A percentile compares a stretch with the other conserved stretches of the same genome.
phyloP scores from a whole-genome alignment of 2,329 filamentous ascomycete species.

The Pseudocercospora macadamiae region DNA sequence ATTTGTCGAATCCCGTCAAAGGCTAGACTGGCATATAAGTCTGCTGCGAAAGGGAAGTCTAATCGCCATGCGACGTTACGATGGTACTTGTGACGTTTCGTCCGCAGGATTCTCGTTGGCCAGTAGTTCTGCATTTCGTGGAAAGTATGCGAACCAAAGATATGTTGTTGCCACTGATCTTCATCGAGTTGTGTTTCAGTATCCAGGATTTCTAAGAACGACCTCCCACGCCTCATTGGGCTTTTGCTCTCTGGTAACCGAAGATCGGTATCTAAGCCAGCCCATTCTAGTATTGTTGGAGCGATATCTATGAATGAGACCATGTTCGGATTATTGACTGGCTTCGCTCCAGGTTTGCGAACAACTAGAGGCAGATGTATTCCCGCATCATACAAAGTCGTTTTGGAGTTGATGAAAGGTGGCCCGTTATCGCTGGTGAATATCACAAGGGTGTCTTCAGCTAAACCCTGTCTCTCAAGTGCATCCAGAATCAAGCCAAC shows the following conservation, averaged over 20 bases:
- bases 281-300: constrained; percentile 51
- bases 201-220: constrained; percentile 44
- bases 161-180: constrained; percentile 39
- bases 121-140: constrained; percentile 57
- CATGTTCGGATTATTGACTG: constrained; percentile 47
- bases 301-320: constrained; percentile 53
- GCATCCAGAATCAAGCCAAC: constrained; percentile 46
- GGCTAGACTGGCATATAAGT: constrained; percentile 47
- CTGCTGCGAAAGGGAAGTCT: constrained; percentile 24
- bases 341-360: constrained; percentile 36
- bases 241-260: constrained; percentile 14
- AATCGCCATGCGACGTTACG: constrained; percentile 51
- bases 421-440: constrained; percentile 56
- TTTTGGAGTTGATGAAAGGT: constrained; percentile 57
- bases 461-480: constrained; percentile 39
- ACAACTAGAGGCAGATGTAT: constrained; percentile 50
- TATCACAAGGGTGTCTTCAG: constrained; percentile 47
- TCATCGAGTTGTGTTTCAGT: constrained; percentile 21
- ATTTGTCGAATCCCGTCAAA: constrained; percentile 52
- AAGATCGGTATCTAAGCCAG: constrained; percentile 20
- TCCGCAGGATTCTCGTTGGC: constrained; percentile 54
- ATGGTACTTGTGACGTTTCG: constrained; percentile 52
- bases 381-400: constrained; percentile 54
- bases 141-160: constrained; percentile 58
- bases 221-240: constrained; percentile 39